Conservation (phyloP, 768 basidiomycete genomes). For the Leccinum olivaceopallidum region DNA sequence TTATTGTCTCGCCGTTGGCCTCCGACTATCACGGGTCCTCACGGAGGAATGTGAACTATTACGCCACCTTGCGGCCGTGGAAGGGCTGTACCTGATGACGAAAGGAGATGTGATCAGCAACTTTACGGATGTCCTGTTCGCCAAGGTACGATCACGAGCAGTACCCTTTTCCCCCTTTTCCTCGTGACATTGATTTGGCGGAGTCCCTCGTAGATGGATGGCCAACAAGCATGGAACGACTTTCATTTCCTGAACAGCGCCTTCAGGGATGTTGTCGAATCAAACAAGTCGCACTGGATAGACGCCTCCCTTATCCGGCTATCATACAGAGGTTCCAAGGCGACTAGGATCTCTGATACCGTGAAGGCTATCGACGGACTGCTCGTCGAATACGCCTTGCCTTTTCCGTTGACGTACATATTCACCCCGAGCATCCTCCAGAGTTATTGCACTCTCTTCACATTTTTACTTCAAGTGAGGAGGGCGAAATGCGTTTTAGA, state of each 20-base stretch:
- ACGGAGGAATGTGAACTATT: constrained; percentile 66
- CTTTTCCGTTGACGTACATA: constrained; percentile 80
- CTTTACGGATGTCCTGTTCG: constrained; percentile 72
- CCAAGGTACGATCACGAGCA: constrained; percentile 50
- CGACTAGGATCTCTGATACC: constrained; percentile 47
- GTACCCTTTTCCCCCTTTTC: neutral
- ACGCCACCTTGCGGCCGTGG: constrained; percentile 61
- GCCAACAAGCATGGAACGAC: constrained; percentile 70
- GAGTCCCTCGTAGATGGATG: constrained; percentile 61
- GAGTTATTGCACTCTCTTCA: constrained; percentile 66
- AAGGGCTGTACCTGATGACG: constrained; percentile 74
- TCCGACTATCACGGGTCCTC: constrained; percentile 55
- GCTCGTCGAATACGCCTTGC: constrained; percentile 74
- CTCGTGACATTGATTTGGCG: neutral
- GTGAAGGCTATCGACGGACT: constrained; percentile 68
- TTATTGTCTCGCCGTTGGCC: constrained; percentile 52
- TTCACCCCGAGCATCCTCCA: constrained; percentile 59
- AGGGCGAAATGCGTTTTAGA: constrained; percentile 73
- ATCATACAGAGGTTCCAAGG: constrained; percentile 57
- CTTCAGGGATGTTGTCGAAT: constrained; percentile 65
- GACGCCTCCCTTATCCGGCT: constrained; percentile 70
- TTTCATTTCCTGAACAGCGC: constrained; percentile 84
- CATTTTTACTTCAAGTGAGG: constrained; percentile 71
- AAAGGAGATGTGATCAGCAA: constrained; percentile 76
- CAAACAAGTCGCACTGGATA: constrained; percentile 55